phyloP scores from a whole-genome alignment of 2,329 filamentous ascomycete species.

The Cytospora chrysosperma region DNA sequence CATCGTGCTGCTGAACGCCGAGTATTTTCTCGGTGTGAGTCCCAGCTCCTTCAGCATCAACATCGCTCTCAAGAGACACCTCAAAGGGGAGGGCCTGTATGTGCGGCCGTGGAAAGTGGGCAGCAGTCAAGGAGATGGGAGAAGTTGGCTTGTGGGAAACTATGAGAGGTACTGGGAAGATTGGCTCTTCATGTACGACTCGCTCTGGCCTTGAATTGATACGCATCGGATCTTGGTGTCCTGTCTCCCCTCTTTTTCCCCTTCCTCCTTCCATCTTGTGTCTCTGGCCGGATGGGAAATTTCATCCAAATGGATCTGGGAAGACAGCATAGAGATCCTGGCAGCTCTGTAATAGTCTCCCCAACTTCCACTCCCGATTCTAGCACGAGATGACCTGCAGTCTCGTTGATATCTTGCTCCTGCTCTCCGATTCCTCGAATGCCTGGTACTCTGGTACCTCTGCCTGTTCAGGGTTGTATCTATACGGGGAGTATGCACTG shows the following conservation, averaged over 20 bases:
- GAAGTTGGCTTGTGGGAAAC: constrained; percentile 43
- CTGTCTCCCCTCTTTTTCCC: neutral
- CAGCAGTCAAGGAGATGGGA: constrained; percentile 39
- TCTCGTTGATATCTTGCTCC: constrained; percentile 34
- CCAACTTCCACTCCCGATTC: constrained; percentile 32
- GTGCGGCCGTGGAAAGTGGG: constrained; percentile 45
- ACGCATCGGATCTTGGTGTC: too few relatives aligned
- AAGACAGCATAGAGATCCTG: constrained; percentile 37
- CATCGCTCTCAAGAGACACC: constrained; percentile 45
- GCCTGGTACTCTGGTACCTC: neutral
- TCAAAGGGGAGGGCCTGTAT: constrained; percentile 40
- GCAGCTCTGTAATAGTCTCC: constrained; percentile 39
- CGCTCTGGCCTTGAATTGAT: constrained; percentile 39
- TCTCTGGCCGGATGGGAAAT: neutral
- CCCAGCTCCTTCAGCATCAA: constrained; percentile 50
- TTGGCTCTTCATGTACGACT: constrained; percentile 50
- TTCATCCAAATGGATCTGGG: too few relatives aligned
- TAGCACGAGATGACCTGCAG: constrained; percentile 34
- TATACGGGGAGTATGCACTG: constrained; percentile 3
- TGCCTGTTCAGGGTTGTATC: constrained; percentile 10
- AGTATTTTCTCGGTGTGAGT: constrained; percentile 45
- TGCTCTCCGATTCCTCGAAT: constrained; percentile 27
- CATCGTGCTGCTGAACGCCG: constrained; percentile 39
- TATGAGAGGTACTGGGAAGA: constrained; percentile 48
- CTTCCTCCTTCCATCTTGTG: neutral